Evolutionary conservation across 495 filamentous ascomycete genomes (phyloP).

Genomic region (Lentithecium fluviatile): DNA sequence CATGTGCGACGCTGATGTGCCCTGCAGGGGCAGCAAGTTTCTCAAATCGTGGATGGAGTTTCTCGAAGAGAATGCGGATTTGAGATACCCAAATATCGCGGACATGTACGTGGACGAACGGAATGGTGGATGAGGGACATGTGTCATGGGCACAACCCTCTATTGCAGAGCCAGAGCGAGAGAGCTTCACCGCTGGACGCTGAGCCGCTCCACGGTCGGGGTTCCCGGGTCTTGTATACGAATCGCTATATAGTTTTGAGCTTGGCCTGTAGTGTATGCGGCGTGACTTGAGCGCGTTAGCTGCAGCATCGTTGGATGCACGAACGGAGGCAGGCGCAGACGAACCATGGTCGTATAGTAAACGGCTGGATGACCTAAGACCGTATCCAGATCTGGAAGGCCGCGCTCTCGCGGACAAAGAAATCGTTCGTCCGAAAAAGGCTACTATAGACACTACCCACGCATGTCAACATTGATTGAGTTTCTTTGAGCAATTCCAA

Average conservation of each 20-base stretch:
- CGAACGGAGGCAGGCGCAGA: no score
- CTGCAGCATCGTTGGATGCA: background rate
- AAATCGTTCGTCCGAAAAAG: no score
- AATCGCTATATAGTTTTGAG: background rate
- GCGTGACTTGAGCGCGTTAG: slow-evolving; percentile 4
- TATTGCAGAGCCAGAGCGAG: background rate
- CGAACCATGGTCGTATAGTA: no score
- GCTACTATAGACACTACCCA: no score
- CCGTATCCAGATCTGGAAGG: no score
- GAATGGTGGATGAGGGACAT: slow-evolving; percentile 10
- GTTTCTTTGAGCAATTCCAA: no score
- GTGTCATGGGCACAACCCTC: background rate
- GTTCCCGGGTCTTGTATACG: background rate
- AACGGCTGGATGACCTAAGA: no score
- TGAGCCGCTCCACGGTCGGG: background rate
- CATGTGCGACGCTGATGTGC: slow-evolving; percentile 10
- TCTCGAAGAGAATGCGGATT: slow-evolving; percentile 78
- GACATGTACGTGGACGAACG: slow-evolving; percentile 48
- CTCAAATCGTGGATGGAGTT: slow-evolving; percentile 87
- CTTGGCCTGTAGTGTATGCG: background rate
- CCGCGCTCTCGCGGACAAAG: no score
- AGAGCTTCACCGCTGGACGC: background rate
- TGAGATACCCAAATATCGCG: slow-evolving; percentile 74
- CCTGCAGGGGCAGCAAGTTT: slow-evolving; percentile 69
- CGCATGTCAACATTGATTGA: no score